Evolutionary conservation across 495 filamentous ascomycete genomes (phyloP).

Genomic region (Aspergillus avenaceus): DNA sequence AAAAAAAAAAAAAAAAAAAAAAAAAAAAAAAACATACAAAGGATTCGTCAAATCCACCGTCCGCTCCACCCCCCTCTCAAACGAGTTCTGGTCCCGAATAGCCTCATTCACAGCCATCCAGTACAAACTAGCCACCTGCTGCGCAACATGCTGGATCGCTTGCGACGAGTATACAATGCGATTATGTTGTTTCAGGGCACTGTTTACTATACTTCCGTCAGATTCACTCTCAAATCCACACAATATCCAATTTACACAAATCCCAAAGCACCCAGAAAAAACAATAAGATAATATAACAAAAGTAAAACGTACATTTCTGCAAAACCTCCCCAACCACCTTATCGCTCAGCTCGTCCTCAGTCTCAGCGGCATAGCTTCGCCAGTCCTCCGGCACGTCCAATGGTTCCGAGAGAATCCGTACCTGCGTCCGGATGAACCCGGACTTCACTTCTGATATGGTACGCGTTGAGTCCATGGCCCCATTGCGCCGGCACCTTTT

Average conservation of each 20-base stretch:
- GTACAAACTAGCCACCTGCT: conserved; percentile 76
- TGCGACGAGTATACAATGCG: conserved; percentile 70
- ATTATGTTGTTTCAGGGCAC: conserved; percentile 62
- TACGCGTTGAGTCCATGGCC: conserved; percentile 41
- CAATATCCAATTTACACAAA: not conserved
- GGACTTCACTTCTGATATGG: conserved; percentile 60
- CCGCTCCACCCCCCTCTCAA: conserved; percentile 34
- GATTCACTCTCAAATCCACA: not conserved
- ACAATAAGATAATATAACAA: not conserved
- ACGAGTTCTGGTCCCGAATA: conserved; percentile 33
- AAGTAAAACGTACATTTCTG: conserved; percentile 41
- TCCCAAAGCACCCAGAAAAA: not conserved
- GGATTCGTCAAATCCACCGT: conserved; percentile 46
- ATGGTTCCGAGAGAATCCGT: conserved; percentile 53
- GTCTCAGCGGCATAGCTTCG: conserved; percentile 38
- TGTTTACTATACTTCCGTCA: conserved; percentile 49
- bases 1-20: not conserved
- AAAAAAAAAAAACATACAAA: conserved; percentile 22
- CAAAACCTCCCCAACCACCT: conserved; percentile 52
- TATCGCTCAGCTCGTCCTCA: conserved; percentile 46
- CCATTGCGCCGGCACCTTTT: conserved; percentile 17
- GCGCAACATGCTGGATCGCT: conserved; percentile 72
- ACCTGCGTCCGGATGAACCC: conserved; percentile 60
- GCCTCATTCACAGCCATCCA: conserved; percentile 48
- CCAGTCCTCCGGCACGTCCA: conserved; percentile 57